phyloP scores from a whole-genome alignment of 768 basidiomycete genomes.

The Floccularia luteovirens region DNA sequence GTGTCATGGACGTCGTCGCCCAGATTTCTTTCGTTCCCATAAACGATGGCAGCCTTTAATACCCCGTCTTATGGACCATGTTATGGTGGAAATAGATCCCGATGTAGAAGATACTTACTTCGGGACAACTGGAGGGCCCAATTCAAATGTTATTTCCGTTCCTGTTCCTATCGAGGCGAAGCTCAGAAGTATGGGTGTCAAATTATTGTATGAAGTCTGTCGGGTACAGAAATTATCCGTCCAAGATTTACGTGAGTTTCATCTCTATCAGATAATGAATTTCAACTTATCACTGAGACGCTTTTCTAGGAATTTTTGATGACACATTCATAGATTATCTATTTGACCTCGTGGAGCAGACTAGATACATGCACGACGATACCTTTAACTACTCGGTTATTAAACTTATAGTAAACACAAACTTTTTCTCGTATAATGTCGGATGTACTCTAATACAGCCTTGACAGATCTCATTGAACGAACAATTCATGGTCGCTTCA shows the following conservation, averaged over 20 bases:
- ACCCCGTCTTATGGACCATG: slow-evolving; percentile 79
- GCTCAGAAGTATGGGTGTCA: slow-evolving; percentile 62
- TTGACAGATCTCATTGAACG: slow-evolving; percentile 80
- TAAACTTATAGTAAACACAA: slow-evolving; percentile 85
- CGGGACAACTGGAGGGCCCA: slow-evolving; percentile 22
- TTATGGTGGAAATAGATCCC: slow-evolving; percentile 74
- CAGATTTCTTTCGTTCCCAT: slow-evolving; percentile 67
- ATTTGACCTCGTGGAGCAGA: slow-evolving; percentile 92
- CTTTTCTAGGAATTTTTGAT: slow-evolving; percentile 59
- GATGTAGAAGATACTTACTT: slow-evolving; percentile 59
- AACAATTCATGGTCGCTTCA: slow-evolving; percentile 96
- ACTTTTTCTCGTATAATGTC: slow-evolving; percentile 14
- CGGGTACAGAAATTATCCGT: slow-evolving; percentile 78
- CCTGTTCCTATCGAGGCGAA: slow-evolving; percentile 80
- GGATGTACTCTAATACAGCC: slow-evolving; percentile 1
- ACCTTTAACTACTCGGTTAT: slow-evolving; percentile 94
- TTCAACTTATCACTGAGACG: neutral
- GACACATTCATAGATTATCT: slow-evolving; percentile 83
- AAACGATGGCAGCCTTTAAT: slow-evolving; percentile 80
- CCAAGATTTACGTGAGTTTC: slow-evolving; percentile 67
- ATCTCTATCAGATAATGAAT: neutral
- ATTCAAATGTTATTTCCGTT: slow-evolving; percentile 27
- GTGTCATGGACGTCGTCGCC: slow-evolving; percentile 61
- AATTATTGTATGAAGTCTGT: slow-evolving; percentile 87
- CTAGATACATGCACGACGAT: slow-evolving; percentile 82